phyloP scores from a whole-genome alignment of 2,329 filamentous ascomycete genomes.

The Colletotrichum destructivum region DNA sequence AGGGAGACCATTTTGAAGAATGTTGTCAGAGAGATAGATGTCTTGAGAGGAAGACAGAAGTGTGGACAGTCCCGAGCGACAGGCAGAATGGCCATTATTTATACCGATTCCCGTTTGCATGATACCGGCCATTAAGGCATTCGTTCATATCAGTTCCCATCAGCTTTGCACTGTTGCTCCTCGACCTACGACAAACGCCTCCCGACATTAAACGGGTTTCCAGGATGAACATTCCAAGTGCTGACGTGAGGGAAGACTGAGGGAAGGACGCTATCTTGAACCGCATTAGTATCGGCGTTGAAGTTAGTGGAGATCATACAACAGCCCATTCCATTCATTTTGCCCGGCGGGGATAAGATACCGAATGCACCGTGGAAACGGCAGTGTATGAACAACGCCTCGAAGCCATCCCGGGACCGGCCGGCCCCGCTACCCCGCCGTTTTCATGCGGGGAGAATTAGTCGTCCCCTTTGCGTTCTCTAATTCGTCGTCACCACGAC shows the following conservation, averaged over 20 bases:
- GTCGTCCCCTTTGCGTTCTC: conserved; percentile 1
- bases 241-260: conserved; percentile 21
- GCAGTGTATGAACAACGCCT: neutral
- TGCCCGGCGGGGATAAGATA: neutral
- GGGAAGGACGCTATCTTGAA: neutral
- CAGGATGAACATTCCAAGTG: neutral
- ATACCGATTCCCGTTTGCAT: neutral
- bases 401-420: neutral
- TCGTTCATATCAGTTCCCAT: neutral
- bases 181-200: neutral
- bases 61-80: neutral
- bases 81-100: neutral
- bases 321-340: neutral
- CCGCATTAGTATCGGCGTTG: neutral
- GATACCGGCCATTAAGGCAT: too few relatives aligned
- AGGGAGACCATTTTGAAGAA: conserved; percentile 35
- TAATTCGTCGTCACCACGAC: conserved; percentile 33
- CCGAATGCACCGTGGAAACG: neutral
- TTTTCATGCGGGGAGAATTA: conserved; percentile 24
- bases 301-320: neutral
- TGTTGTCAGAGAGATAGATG: neutral
- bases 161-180: too few relatives aligned
- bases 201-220: too few relatives aligned
- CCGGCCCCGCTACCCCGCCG: conserved; percentile 27
- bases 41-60: neutral